Conservation (phyloP, 2,329 filamentous ascomycete species). For the Orbilia oligospora region DNA sequence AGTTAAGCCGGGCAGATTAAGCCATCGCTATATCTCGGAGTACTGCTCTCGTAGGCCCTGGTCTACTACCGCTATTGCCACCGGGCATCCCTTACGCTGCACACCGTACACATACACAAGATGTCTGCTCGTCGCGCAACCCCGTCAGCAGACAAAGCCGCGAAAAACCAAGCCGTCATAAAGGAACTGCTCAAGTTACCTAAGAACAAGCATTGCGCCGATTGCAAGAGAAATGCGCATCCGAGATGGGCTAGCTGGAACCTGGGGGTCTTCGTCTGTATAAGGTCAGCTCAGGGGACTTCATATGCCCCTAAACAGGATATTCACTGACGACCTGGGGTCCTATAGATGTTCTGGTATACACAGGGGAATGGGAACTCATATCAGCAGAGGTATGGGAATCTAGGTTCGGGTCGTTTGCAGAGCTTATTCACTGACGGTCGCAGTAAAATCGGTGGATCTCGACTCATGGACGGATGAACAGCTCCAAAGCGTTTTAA, state of each 20-base stretch:
- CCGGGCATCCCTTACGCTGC: constrained; percentile 6
- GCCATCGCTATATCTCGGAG: background rate
- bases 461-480: constrained; percentile 99
- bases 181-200: constrained; percentile 96
- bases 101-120: constrained; percentile 61
- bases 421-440: constrained; percentile 25
- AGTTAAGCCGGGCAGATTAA: background rate
- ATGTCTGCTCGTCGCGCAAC: constrained; percentile 84
- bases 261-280: constrained; percentile 95
- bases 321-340: constrained; percentile 6
- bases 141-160: constrained; percentile 86
- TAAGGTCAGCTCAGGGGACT: constrained; percentile 71
- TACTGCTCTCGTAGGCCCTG: constrained; percentile 9
- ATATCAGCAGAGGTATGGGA: constrained; percentile 80
- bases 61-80: background rate
- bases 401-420: background rate
- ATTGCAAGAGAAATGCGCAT: constrained; percentile 99
- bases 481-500: constrained; percentile 91
- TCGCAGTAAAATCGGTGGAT: constrained; percentile 90
- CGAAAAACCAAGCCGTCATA: constrained; percentile 92
- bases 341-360: constrained; percentile 84
- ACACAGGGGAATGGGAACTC: constrained; percentile 97
- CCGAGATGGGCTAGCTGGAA: constrained; percentile 99
- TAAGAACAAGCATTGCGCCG: constrained; percentile 94
- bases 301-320: background rate